These are phyloP conservation scores for Alternaria sp. DNA, from an alignment of 2,329 filamentous ascomycete genomes.

Conservation along the genomic window DNA sequence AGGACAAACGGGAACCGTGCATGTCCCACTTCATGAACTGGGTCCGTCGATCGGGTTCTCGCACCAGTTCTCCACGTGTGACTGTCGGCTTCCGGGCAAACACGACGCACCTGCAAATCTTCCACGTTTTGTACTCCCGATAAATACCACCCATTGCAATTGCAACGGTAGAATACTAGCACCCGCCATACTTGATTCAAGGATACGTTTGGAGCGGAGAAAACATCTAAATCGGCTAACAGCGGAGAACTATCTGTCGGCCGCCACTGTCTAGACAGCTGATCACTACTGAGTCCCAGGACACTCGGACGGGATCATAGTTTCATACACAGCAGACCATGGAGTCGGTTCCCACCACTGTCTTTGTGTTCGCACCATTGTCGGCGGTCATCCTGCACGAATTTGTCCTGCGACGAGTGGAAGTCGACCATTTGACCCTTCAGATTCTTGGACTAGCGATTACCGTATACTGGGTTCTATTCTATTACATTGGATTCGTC, in stretches of 20 bases:
- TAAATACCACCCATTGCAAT: slow-evolving; percentile 1
- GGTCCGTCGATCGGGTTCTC: slow-evolving; percentile 3
- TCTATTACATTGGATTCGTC: slow-evolving; percentile 16
- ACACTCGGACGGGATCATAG: not conserved
- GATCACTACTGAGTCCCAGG: not conserved
- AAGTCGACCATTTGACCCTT: slow-evolving; percentile 28
- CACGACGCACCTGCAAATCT: slow-evolving; percentile 5
- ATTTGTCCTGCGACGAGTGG: slow-evolving; percentile 24
- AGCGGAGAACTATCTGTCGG: not conserved
- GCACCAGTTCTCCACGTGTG: slow-evolving; percentile 9
- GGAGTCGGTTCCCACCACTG: slow-evolving; percentile 11
- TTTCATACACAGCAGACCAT: slow-evolving; percentile 6
- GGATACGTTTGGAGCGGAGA: not conserved
- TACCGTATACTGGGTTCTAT: slow-evolving; percentile 20
- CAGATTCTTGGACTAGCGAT: slow-evolving; percentile 19
- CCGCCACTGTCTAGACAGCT: not conserved
- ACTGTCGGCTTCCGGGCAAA: slow-evolving; percentile 8
- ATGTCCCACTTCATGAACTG: not conserved
- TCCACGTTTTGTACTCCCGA: slow-evolving; percentile 18
- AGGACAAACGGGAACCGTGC: not conserved
- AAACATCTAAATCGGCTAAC: not conserved
- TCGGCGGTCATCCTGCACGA: slow-evolving; percentile 26
- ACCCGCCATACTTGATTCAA: not conserved
- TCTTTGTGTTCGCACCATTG: slow-evolving; percentile 17
- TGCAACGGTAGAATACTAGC: not conserved